phyloP scores from a whole-genome alignment of 805 yeast species.

The Helenozyma rhizophorensis region DNA sequence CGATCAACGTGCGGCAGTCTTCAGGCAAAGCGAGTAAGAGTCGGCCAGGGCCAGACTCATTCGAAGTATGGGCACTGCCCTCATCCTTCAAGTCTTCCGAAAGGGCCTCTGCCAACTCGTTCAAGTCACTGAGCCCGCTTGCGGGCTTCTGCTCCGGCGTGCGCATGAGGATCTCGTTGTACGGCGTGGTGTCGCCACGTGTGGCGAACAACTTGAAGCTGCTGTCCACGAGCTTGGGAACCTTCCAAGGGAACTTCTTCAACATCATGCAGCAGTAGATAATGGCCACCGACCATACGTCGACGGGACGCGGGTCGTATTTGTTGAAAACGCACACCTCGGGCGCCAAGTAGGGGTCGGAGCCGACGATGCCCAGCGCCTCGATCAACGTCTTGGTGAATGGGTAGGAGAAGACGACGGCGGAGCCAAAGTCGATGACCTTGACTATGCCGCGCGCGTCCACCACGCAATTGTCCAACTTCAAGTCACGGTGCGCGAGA shows the following conservation, averaged over 20 bases:
- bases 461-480: slow-evolving; percentile 89
- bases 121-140: slow-evolving; percentile 16
- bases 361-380: slow-evolving; percentile 81
- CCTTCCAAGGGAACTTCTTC: slow-evolving; percentile 92
- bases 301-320: slow-evolving; percentile 91
- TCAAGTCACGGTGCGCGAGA: slow-evolving; percentile 85
- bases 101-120: slow-evolving; percentile 17
- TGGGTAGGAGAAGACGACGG: slow-evolving; percentile 88
- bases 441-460: slow-evolving; percentile 79
- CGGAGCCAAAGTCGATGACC: slow-evolving; percentile 89
- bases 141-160: slow-evolving; percentile 38
- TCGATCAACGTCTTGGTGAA: slow-evolving; percentile 68
- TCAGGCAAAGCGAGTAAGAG: slow-evolving; percentile 66
- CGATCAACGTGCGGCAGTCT: slow-evolving; percentile 62
- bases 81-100: slow-evolving; percentile 9
- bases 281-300: slow-evolving; percentile 89
- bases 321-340: slow-evolving; percentile 80
- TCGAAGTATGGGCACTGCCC: slow-evolving; percentile 57
- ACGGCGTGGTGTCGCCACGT: slow-evolving; percentile 57
- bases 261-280: slow-evolving; percentile 89
- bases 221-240: slow-evolving; percentile 76
- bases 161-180: slow-evolving; percentile 56
- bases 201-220: slow-evolving; percentile 81
- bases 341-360: slow-evolving; percentile 89
- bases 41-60: slow-evolving; percentile 67